These are phyloP conservation scores for Aureobasidium vineae DNA, from an alignment of 2,329 filamentous ascomycete species.

Conservation along the genomic window DNA sequence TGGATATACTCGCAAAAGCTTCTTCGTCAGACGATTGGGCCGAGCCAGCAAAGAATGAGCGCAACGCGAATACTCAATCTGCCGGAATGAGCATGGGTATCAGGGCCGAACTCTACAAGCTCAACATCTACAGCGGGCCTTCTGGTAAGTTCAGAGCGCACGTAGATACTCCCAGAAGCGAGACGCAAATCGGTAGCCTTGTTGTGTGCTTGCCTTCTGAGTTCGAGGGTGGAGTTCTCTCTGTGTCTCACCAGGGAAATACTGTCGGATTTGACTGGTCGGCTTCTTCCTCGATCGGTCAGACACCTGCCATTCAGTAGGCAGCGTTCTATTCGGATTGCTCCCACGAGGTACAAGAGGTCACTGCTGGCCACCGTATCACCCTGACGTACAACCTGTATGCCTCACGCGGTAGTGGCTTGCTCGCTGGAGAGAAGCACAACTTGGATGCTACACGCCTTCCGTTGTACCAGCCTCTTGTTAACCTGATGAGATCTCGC, in stretches of 20 bases:
- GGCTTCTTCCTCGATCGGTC: slow-evolving; percentile 1
- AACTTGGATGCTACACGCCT: slow-evolving; percentile 39
- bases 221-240: slow-evolving; percentile 44
- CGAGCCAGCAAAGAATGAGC: not conserved
- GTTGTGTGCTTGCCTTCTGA: slow-evolving; percentile 31
- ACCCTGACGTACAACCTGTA: slow-evolving; percentile 62
- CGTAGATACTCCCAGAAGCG: slow-evolving; percentile 34
- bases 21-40: not conserved
- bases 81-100: slow-evolving; percentile 37
- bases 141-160: slow-evolving; percentile 33
- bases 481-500: slow-evolving; percentile 36
- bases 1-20: not conserved
- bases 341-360: slow-evolving; percentile 53
- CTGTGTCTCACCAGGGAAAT: slow-evolving; percentile 45
- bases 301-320: slow-evolving; percentile 43
- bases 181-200: slow-evolving; percentile 33
- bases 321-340: slow-evolving; percentile 56
- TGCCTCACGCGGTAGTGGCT: slow-evolving; percentile 40
- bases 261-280: slow-evolving; percentile 47
- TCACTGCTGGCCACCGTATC: slow-evolving; percentile 54
- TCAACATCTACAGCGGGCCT: slow-evolving; percentile 47
- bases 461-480: slow-evolving; percentile 41
- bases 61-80: not conserved
- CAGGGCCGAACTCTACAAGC: slow-evolving; percentile 56
- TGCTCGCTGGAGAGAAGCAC: slow-evolving; percentile 32